Conservation (phyloP, 129 eudicot species). For the Chrysanthemum makinoi region DNA sequence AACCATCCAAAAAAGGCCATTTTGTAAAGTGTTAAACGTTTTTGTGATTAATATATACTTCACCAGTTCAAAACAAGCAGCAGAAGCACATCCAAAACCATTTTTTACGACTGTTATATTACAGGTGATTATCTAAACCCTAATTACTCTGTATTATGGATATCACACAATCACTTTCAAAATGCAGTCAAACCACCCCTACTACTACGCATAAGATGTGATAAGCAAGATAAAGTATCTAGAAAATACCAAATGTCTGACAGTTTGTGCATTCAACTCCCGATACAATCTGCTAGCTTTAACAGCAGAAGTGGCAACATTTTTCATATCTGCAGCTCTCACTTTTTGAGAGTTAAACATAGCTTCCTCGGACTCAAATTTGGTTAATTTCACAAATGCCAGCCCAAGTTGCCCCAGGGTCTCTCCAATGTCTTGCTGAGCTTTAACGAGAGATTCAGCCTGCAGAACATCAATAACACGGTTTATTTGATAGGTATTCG, state of each 20-base stretch:
- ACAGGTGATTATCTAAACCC: background rate
- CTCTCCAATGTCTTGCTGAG: conserved; percentile 94
- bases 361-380: conserved; percentile 84
- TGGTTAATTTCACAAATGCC: conserved; percentile 81
- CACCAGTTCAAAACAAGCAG: background rate
- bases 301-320: conserved; percentile 90
- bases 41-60: too few relatives aligned
- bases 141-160: background rate
- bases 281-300: conserved; percentile 90
- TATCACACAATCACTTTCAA: background rate
- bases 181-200: conserved; percentile 7
- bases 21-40: too few relatives aligned
- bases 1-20: too few relatives aligned
- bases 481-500: background rate
- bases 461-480: conserved; percentile 18
- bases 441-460: conserved; percentile 95
- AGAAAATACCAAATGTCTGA: conserved; percentile 73
- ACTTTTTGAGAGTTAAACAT: conserved; percentile 60
- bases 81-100: background rate
- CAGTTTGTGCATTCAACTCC: conserved; percentile 81
- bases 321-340: conserved; percentile 82
- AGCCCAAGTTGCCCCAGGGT: conserved; percentile 89
- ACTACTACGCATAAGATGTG: background rate
- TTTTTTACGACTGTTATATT: background rate
- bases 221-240: conserved; percentile 14